Evolutionary conservation across 768 basidiomycete genomes (phyloP).

Genomic region (Mycena floridula): DNA sequence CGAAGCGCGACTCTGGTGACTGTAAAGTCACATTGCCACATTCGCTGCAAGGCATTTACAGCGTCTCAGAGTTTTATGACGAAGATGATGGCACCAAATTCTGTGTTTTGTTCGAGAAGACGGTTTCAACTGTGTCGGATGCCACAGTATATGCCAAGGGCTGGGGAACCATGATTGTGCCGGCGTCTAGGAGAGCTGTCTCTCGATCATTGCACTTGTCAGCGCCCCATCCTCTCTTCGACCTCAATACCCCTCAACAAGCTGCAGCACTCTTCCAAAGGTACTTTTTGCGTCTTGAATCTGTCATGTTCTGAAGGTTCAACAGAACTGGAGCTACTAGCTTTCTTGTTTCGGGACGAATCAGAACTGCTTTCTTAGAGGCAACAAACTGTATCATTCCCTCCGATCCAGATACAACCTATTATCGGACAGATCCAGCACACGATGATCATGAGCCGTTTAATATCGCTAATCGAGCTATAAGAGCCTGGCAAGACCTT

Average conservation of each 20-base stretch:
- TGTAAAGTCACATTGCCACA: constrained; percentile 23
- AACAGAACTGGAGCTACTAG: constrained; percentile 35
- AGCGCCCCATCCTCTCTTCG: constrained; percentile 39
- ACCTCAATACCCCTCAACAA: constrained; percentile 31
- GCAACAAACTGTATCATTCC: constrained; percentile 28
- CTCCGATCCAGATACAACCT: constrained; percentile 14
- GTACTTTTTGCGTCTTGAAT: too few relatives aligned
- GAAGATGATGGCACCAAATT: constrained; percentile 19
- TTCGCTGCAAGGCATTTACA: constrained; percentile 19
- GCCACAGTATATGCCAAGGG: constrained; percentile 20
- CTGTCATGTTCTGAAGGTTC: too few relatives aligned
- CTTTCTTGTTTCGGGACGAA: constrained; percentile 35
- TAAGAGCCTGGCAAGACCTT: constrained; percentile 36
- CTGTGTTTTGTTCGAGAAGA: constrained; percentile 25
- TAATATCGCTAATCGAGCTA: constrained; percentile 30
- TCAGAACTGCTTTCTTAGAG: constrained; percentile 25
- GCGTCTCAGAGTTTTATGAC: constrained; percentile 19
- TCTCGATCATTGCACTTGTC: constrained; percentile 32
- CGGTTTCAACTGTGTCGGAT: too few relatives aligned
- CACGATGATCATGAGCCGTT: constrained; percentile 46
- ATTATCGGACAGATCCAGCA: constrained; percentile 40
- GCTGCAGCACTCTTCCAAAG: constrained; percentile 33
- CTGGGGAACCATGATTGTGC: constrained; percentile 31
- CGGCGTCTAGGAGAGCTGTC: constrained; percentile 16
- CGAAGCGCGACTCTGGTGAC: too few relatives aligned